phyloP scores from a whole-genome alignment of 75 land plant species.

The Azolla pinnata region DNA sequence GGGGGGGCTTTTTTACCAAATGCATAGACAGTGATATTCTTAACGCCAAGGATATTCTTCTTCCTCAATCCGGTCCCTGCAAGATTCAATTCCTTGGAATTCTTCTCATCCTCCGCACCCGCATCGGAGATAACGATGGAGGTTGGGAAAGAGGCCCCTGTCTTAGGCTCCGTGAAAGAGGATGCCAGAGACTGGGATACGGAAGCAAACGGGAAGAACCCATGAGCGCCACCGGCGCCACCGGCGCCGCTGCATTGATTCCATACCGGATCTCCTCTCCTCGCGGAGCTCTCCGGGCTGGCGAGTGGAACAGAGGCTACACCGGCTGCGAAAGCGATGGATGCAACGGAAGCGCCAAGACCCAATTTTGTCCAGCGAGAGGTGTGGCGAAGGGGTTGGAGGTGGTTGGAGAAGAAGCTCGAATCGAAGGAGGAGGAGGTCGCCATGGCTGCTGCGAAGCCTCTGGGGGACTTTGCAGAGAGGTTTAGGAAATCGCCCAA shows the following conservation, averaged over 20 bases:
- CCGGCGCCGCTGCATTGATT: not conserved
- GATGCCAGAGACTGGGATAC: not conserved
- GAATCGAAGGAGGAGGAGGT: not conserved
- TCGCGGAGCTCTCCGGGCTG: too few species aligned
- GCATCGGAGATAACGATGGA: too few species aligned
- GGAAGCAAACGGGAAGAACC: constrained; percentile 1
- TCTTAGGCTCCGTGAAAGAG: constrained; percentile 48
- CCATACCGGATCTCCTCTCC: too few species aligned
- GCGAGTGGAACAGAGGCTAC: not conserved
- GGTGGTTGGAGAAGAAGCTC: not conserved
- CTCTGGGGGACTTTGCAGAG: too few species aligned
- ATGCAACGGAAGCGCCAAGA: not conserved
- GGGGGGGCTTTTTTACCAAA: constrained; percentile 49
- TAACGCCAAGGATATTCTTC: constrained; percentile 72
- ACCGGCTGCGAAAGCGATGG: not conserved
- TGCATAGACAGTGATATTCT: constrained; percentile 83
- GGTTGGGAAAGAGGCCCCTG: constrained; percentile 58
- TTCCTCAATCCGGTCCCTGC: constrained; percentile 75
- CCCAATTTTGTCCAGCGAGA: not conserved
- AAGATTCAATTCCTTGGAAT: constrained; percentile 12
- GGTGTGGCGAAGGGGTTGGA: not conserved
- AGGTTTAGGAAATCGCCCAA: too few species aligned
- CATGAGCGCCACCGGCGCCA: not conserved
- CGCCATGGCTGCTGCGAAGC: constrained; percentile 2
- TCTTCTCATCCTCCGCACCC: constrained; percentile 18